Conservation (phyloP, 1,139 yeast genomes). For the Suhomyces guaymorum region DNA sequence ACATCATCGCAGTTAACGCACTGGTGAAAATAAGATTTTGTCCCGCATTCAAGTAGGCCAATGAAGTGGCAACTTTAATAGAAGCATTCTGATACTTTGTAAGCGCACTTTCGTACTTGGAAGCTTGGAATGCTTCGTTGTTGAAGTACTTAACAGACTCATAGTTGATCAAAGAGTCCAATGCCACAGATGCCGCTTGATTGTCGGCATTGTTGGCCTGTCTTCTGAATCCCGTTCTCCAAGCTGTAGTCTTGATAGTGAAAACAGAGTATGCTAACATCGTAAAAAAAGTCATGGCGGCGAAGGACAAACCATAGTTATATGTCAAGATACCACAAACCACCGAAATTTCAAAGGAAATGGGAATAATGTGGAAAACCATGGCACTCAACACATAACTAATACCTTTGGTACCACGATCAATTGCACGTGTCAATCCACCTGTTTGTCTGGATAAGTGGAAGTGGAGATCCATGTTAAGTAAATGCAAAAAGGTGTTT, state of each 20-base stretch:
- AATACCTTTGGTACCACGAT: conserved; percentile 96
- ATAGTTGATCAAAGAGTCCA: conserved; percentile 90
- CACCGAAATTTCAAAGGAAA: conserved; percentile 84
- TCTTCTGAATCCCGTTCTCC: conserved; percentile 93
- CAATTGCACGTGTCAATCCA: conserved; percentile 93
- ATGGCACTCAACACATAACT: conserved; percentile 89
- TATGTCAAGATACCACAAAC: conserved; percentile 94
- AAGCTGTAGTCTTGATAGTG: conserved; percentile 89
- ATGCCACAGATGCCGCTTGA: conserved; percentile 88
- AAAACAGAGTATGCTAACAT: conserved; percentile 85
- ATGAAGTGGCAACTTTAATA: conserved; percentile 87
- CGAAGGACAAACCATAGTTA: conserved; percentile 86
- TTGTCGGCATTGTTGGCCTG: conserved; percentile 94
- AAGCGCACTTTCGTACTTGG: conserved; percentile 79
- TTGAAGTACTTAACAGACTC: conserved; percentile 95
- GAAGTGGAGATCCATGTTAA: conserved; percentile 84
- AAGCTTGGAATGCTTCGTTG: conserved; percentile 76
- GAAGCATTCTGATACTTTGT: conserved; percentile 76
- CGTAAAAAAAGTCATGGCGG: conserved; percentile 83
- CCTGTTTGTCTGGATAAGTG: conserved; percentile 94
- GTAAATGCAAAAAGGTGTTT: conserved; percentile 79
- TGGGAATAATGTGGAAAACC: conserved; percentile 96
- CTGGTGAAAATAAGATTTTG: conserved; percentile 89
- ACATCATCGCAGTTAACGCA: conserved; percentile 97
- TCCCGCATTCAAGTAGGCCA: conserved; percentile 88